A percentile compares a stretch with the other conserved stretches of the same genome.
These are phyloP conservation scores for Ceratocystis colombiana DNA, from an alignment of 2,329 filamentous ascomycete genomes.

Conservation along the genomic window DNA sequence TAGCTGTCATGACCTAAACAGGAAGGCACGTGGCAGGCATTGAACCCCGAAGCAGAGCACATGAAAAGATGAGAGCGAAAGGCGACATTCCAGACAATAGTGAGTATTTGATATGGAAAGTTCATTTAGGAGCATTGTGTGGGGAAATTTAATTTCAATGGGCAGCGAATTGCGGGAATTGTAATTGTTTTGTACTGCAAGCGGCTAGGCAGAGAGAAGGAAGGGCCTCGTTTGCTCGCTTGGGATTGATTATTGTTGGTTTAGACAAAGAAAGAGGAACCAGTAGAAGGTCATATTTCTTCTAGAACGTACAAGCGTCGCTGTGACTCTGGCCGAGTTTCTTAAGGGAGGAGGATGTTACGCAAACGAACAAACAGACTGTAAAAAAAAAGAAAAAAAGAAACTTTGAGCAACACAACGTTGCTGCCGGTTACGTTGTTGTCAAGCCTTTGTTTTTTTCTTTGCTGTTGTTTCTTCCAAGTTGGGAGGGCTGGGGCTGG, in stretches of 20 bases:
- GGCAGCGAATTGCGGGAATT: not conserved
- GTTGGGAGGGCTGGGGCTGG: not conserved
- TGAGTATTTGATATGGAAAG: not conserved
- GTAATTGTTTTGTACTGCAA: not conserved
- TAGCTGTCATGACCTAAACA: not conserved
- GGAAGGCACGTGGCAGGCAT: slow-evolving; percentile 4
- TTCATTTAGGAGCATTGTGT: not conserved
- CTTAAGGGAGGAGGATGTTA: not conserved
- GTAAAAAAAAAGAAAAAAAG: not conserved
- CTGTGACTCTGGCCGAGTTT: not conserved
- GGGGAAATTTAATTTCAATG: not conserved
- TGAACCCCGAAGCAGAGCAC: not conserved
- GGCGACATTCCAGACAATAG: not conserved
- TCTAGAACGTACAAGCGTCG: slow-evolving; percentile 5
- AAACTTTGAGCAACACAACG: not conserved
- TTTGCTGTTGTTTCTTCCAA: not conserved
- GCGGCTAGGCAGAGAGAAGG: not conserved
- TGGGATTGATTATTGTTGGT: not conserved
- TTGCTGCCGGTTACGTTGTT: not conserved
- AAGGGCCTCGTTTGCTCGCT: not conserved
- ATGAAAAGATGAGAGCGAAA: not conserved
- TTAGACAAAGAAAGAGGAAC: not conserved
- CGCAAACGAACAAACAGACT: not conserved
- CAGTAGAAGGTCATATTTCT: not conserved
- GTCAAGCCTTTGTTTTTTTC: not conserved